Conservation (phyloP, 2,329 filamentous ascomycete species). For the Cryphonectria naterciae region DNA sequence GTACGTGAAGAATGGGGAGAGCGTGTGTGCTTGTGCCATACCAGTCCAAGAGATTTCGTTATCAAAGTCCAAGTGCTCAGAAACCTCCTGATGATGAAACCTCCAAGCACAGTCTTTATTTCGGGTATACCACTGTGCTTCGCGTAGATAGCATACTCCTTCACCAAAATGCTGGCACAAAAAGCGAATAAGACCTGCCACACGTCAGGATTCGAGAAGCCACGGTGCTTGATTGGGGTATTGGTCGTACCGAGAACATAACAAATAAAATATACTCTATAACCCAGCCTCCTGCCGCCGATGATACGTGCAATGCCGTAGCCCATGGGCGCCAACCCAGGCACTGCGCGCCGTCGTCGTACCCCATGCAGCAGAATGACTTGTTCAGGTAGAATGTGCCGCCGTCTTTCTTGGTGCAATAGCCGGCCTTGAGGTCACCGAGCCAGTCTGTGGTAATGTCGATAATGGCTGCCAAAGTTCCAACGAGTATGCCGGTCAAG, state of each 20-base stretch:
- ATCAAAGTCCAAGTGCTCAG: conserved; percentile 85
- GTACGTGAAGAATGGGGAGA: not conserved
- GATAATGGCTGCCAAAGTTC: conserved; percentile 83
- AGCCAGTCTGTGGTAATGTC: conserved; percentile 93
- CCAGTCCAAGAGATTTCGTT: conserved; percentile 87
- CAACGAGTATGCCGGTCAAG: conserved; percentile 81
- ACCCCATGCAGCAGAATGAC: conserved; percentile 90
- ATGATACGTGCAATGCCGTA: conserved; percentile 68
- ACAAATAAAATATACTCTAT: conserved; percentile 88
- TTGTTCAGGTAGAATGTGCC: conserved; percentile 91
- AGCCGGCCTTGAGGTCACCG: conserved; percentile 87
- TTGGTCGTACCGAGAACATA: conserved; percentile 71
- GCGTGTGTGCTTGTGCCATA: conserved; percentile 42
- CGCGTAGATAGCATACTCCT: conserved; percentile 83
- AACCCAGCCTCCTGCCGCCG: conserved; percentile 73
- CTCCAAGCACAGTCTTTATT: conserved; percentile 94
- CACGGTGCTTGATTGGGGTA: no score
- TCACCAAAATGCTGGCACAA: conserved; percentile 77
- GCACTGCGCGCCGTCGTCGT: conserved; percentile 82
- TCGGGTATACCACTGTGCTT: conserved; percentile 96
- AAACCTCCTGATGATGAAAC: conserved; percentile 88
- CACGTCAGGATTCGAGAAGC: conserved; percentile 29
- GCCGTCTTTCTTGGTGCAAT: conserved; percentile 78
- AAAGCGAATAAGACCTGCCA: conserved; percentile 74
- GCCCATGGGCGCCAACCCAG: conserved; percentile 88